Evolutionary conservation across 345 rosid species (phyloP), one percentile per base, ranked within the genome.

Genomic region (Noccaea caerulescens): DNA sequence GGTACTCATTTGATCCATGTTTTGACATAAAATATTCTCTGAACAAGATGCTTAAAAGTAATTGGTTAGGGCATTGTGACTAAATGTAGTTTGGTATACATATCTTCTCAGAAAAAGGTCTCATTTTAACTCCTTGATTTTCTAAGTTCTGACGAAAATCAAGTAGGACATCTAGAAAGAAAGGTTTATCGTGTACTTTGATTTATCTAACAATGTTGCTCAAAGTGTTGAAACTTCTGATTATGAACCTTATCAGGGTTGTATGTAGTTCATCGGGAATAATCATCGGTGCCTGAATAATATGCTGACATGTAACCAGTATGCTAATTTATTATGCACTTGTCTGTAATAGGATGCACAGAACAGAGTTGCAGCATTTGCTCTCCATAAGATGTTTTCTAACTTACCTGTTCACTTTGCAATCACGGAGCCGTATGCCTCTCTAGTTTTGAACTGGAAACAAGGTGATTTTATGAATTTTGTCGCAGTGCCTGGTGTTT

Each of bases 281-380:
- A 45, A 16, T 47, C 44, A 72, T 47, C 12, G 9, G 12, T 50
- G 23, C 61, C 4, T 32, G 13, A 23, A 58, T 18, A 8, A 38
- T 41, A 58, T 70, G 33, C 56, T 42, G 37, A 30, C 63, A 34
- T 38, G 44, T 52, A 9, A 16, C 4, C 49, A 66, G 1, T 23
- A 20, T 74, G 49, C 59, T 71, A 71, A 55, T 70, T 54, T 68
- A 58, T 32, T 41, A 5, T 66, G 78, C 11, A 33, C 41, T 20
- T 73, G 18, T 73, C 46, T 42, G 61, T 72, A 66, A 59, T 88
- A 93, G 97, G 98, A 88, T 81, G 96, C 91, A 69, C 98, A 93
- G 79, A 93, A 90, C 56, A 84, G 80, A 80, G 85, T 84, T 57
- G 97, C 98, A 7, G 85, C 97, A 69, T 86, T 82, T 75, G 87